Conservation (phyloP, 768 basidiomycete genomes). For the Tricholoma furcatifolium region DNA sequence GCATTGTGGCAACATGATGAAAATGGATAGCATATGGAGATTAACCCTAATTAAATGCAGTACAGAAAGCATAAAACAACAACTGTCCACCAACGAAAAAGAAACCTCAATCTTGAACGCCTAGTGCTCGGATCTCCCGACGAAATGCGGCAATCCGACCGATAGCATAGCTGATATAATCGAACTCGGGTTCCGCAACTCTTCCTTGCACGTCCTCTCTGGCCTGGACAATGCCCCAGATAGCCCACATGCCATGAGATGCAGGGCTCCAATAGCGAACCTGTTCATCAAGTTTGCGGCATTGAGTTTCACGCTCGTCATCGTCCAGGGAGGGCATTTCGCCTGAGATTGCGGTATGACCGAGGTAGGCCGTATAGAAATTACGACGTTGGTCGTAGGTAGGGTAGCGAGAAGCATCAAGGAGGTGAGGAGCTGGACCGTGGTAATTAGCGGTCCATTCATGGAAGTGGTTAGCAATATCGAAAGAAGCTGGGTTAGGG, state of each 20-base stretch:
- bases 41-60: neutral
- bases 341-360: constrained; percentile 39
- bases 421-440: constrained; percentile 61
- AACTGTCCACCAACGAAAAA: neutral
- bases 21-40: neutral
- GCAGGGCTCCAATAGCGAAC: constrained; percentile 89
- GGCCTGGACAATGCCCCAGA: constrained; percentile 95
- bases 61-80: neutral
- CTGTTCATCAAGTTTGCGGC: constrained; percentile 69
- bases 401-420: constrained; percentile 69
- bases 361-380: constrained; percentile 85
- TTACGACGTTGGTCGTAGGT: constrained; percentile 67
- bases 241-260: constrained; percentile 88
- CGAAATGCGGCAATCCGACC: constrained; percentile 67
- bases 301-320: constrained; percentile 39
- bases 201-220: constrained; percentile 65
- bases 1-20: neutral
- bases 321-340: constrained; percentile 29
- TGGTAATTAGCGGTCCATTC: constrained; percentile 97
- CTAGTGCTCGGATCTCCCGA: constrained; percentile 49
- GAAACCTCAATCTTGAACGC: constrained; percentile 7
- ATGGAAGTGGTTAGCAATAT: constrained; percentile 96
- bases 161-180: constrained; percentile 82
- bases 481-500: constrained; percentile 89
- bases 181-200: constrained; percentile 73